A percentile compares a stretch with the other conserved stretches of the same genome.
These are phyloP conservation scores for Penicillium dipodomyicola DNA, from an alignment of 495 filamentous ascomycete species.

Conservation along the genomic window DNA sequence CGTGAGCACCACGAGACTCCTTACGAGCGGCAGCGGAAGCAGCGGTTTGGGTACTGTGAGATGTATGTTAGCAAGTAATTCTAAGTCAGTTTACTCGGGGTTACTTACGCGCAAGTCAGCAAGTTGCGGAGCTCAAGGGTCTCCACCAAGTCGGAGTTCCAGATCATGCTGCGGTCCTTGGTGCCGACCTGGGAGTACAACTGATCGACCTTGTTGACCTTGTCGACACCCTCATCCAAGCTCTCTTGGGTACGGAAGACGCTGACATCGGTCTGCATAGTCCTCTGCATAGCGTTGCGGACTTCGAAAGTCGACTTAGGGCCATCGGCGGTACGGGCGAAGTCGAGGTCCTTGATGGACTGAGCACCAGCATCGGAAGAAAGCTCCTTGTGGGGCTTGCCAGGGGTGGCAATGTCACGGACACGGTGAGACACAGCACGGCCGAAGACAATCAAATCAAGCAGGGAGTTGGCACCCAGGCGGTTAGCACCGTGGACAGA, in stretches of 20 bases:
- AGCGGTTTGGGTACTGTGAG: conserved; percentile 74
- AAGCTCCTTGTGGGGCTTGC: conserved; percentile 70
- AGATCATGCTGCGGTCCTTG: conserved; percentile 99
- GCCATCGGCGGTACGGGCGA: conserved; percentile 76
- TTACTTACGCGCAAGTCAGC: conserved; percentile 85
- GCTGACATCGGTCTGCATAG: conserved; percentile 94
- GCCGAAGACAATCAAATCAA: conserved; percentile 95
- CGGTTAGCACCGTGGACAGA: conserved; percentile 98
- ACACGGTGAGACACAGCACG: conserved; percentile 95
- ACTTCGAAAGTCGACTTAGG: conserved; percentile 84
- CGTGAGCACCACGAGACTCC: conserved; percentile 93
- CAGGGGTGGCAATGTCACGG: conserved; percentile 82
- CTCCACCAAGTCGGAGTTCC: conserved; percentile 97
- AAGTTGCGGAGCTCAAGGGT: conserved; percentile 91
- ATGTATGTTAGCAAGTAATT: conserved; percentile 11
- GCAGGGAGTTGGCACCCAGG: conserved; percentile 94
- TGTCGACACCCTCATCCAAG: conserved; percentile 79
- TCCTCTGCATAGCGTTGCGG: conserved; percentile 91
- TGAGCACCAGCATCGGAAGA: conserved; percentile 81
- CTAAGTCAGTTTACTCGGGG: neutral
- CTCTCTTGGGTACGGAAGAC: conserved; percentile 96
- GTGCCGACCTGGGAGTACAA: conserved; percentile 79
- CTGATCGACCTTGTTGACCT: conserved; percentile 76
- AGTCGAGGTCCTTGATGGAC: conserved; percentile 82
- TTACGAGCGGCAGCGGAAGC: conserved; percentile 80